Conservation (phyloP, 306 rosid genomes). For the Argentina anserina region DNA sequence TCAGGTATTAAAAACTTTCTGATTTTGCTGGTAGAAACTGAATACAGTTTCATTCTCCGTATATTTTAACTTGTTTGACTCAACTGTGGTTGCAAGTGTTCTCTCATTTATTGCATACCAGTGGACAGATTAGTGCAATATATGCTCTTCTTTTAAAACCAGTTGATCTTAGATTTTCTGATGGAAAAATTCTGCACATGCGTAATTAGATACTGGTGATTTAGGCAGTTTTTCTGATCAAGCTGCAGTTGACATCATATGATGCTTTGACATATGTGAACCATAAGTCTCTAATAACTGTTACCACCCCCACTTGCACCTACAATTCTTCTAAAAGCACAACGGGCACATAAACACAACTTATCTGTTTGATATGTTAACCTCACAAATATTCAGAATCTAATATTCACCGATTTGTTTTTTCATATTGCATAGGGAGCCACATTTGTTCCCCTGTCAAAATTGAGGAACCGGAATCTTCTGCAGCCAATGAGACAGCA, state of each 20-base stretch:
- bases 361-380: not conserved
- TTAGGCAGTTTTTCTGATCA: not conserved
- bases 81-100: constrained; percentile 13
- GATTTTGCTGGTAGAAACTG: not conserved
- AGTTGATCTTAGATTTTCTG: not conserved
- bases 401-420: not conserved
- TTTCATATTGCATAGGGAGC: constrained; percentile 15
- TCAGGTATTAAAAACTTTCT: not conserved
- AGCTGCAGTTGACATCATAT: not conserved
- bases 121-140: not conserved
- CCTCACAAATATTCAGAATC: not conserved
- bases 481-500: not conserved
- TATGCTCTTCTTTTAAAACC: not conserved
- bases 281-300: not conserved
- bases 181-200: not conserved
- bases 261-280: not conserved
- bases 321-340: not conserved
- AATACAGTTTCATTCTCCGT: not conserved
- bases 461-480: constrained; percentile 18
- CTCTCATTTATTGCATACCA: not conserved
- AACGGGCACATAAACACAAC: not conserved
- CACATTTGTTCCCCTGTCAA: not conserved
- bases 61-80: not conserved
- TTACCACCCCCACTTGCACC: not conserved
- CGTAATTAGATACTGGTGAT: not conserved